Percentiles rank a stretch among this genome's conserved stretches.
Conservation (phyloP, 148 eudicot species). For the Linanthus parryae region DNA sequence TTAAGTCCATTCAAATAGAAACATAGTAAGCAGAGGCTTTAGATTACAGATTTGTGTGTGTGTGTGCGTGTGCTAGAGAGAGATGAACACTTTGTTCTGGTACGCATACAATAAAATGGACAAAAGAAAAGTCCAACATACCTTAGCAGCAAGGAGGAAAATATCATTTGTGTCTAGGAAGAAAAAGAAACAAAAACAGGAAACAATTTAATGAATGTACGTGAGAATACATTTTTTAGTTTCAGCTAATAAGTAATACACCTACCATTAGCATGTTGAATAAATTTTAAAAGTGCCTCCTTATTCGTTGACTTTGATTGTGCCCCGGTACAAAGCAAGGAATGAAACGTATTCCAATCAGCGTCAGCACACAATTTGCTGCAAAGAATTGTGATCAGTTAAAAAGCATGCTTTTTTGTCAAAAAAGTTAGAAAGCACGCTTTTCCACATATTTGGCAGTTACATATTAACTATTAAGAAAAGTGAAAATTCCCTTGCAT, state of each 20-base stretch:
- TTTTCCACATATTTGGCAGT: neutral
- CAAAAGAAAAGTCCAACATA: slow-evolving; percentile 13
- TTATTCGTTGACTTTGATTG: slow-evolving; percentile 40
- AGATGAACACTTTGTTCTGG: no score
- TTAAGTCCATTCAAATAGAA: no score
- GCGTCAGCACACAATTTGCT: slow-evolving; percentile 78
- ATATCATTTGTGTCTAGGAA: slow-evolving; percentile 90
- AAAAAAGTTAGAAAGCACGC: slow-evolving; percentile 6
- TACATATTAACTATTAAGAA: no score
- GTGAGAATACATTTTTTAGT: neutral
- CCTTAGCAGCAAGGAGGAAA: slow-evolving; percentile 95
- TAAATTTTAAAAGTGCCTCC: slow-evolving; percentile 47
- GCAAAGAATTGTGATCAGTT: slow-evolving; percentile 26
- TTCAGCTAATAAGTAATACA: no score
- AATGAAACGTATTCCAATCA: slow-evolving; percentile 82
- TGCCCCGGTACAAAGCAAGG: slow-evolving; percentile 72
- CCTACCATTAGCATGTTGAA: slow-evolving; percentile 86
- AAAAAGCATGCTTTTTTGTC: no score
- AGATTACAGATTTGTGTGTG: no score
- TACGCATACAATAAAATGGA: slow-evolving; percentile 5
- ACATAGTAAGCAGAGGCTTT: no score
- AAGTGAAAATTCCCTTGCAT: no score
- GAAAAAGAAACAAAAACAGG: neutral
- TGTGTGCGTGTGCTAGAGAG: no score
- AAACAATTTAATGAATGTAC: slow-evolving; percentile 3